These are phyloP conservation scores for Plasmodium knowlesi DNA, from an alignment of 169 alveolate genomes.

Conservation along the genomic window DNA sequence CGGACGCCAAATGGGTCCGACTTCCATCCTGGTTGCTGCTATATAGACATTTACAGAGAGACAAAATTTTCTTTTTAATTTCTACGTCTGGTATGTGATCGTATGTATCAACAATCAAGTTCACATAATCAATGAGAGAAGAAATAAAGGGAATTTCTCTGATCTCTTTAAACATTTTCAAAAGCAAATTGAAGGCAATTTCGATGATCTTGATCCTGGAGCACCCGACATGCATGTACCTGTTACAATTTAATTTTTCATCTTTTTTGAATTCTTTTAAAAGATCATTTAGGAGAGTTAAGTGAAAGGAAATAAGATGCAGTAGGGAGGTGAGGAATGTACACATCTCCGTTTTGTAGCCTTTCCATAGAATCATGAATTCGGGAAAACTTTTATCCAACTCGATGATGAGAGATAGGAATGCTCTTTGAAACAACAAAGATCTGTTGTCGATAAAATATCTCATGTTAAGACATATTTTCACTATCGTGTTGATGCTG, in stretches of 20 bases:
- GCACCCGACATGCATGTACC: constrained; percentile 30
- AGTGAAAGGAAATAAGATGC: constrained; percentile 26
- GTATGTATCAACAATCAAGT: constrained; percentile 1
- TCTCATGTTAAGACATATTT: constrained; percentile 30
- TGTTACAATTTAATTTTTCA: not conserved
- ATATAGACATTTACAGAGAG: constrained; percentile 5
- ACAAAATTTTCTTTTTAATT: constrained; percentile 44
- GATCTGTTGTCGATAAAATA: constrained; percentile 4
- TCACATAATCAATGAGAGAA: not conserved
- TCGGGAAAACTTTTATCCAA: constrained; percentile 3
- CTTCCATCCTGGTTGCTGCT: not conserved
- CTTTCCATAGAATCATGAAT: constrained; percentile 46
- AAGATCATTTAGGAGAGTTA: constrained; percentile 8
- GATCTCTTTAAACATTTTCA: not conserved
- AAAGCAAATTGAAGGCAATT: constrained; percentile 27
- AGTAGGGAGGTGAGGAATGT: constrained; percentile 9
- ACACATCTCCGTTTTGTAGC: constrained; percentile 7
- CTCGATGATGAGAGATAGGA: constrained; percentile 42
- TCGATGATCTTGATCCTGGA: constrained; percentile 40
- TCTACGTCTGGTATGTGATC: constrained; percentile 59
- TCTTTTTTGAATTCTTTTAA: constrained; percentile 16
- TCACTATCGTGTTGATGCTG: constrained; percentile 32
- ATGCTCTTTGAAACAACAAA: constrained; percentile 37
- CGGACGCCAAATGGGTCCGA: not conserved
- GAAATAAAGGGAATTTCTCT: not conserved